Base-by-base conservation (phyloP, 768 basidiomycete genomes). In the Russula sp. region DNA sequence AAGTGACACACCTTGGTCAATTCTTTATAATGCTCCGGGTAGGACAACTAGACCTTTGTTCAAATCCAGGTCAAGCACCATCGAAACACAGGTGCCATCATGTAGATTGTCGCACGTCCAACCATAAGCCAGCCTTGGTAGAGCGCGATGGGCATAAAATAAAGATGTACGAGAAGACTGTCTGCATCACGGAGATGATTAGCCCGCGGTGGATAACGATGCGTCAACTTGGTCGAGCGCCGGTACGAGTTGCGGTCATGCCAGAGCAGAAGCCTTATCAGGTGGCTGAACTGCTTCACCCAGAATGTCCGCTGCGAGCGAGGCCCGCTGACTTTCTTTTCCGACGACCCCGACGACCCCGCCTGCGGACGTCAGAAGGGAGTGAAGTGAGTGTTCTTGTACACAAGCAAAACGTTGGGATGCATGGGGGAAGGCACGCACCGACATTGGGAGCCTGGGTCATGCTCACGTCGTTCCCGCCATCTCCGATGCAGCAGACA, bases 381-480 rank as follows among this genome's bases (percentile, higher is more conserved):
- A 29, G 25, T 29, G 25, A 3, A 3, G 3, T 29, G 25, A 29
- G 25, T 3, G 25, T 29, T 29, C 25, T n/a, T n/a, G n/a, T 29
- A n/a, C 43, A n/a, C 10, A 20, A 45, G 43, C 25, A 29, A n/a
- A 29, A 29, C 25, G 3, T 29, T 1, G 25, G 25, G 25, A 29
- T 29, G 25, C 25, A 29, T 29, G 3, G 25, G 0, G 25, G 25
- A 29, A 46, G 11, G 36, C 5, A 84, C 93, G 71, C 51, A 93
- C 94, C 96, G 61, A 99, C 94, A 69, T 98, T 93, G 2, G 97
- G 97, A 1, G 97, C 97, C 70, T 98, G 97, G 63, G 98, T 99
- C 97, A 99, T 99, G 72, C 91, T 93, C 65, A 99, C 97, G 71
- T 99, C 97, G 72, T 99, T 99, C 5, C 97, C 97, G 38, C 97